Percentiles rank a stretch among this genome's conserved stretches.
Conservation (phyloP, 2,329 filamentous ascomycete species). For the Sporothrix humicola region DNA sequence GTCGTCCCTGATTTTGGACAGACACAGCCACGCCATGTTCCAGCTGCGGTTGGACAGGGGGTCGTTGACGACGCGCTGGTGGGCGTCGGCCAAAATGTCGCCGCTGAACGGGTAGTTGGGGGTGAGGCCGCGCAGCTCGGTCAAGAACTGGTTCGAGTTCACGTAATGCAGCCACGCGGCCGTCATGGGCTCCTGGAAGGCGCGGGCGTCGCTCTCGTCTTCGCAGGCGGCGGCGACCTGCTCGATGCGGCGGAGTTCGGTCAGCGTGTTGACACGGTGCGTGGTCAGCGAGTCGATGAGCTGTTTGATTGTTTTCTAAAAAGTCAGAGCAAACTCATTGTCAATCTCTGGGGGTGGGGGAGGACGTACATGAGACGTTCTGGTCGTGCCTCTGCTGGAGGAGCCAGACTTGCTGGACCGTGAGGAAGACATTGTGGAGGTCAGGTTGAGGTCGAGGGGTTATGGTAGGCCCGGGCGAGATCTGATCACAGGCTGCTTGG, state of each 20-base stretch:
- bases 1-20: slow-evolving; percentile 68
- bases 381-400: neutral
- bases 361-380: slow-evolving; percentile 13
- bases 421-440: neutral
- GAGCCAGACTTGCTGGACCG: neutral
- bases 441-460: neutral
- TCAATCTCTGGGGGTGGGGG: neutral
- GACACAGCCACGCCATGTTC: slow-evolving; percentile 76
- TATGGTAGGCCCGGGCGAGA: neutral
- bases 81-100: slow-evolving; percentile 69
- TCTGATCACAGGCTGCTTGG: neutral
- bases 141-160: slow-evolving; percentile 70
- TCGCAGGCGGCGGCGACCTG: slow-evolving; percentile 65
- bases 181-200: slow-evolving; percentile 69
- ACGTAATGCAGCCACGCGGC: slow-evolving; percentile 75
- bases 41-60: slow-evolving; percentile 72
- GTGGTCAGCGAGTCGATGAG: slow-evolving; percentile 68
- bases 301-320: slow-evolving; percentile 50
- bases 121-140: slow-evolving; percentile 71
- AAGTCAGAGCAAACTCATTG: neutral
- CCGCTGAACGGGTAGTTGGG: slow-evolving; percentile 70
- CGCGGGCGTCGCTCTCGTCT: slow-evolving; percentile 62
- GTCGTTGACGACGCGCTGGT: slow-evolving; percentile 66
- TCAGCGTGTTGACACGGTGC: slow-evolving; percentile 75
- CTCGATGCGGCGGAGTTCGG: slow-evolving; percentile 74